A percentile compares a stretch with the other conserved stretches of the same genome.
phyloP scores from a whole-genome alignment of 768 basidiomycete species.

The Leccinum uliginosum region DNA sequence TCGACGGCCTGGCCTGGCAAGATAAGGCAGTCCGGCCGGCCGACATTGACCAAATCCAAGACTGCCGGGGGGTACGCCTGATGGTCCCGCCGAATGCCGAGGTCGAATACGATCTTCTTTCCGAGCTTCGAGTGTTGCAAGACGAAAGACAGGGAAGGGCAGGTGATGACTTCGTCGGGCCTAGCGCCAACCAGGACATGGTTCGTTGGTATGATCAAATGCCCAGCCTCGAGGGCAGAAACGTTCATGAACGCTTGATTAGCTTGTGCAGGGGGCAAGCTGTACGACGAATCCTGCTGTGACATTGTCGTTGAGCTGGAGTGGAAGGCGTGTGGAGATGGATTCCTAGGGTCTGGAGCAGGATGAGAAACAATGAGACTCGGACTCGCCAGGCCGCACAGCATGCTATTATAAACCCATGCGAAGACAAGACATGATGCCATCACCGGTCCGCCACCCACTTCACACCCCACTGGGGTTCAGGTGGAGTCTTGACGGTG shows the following conservation, averaged over 20 bases:
- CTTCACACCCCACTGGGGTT: too few relatives aligned
- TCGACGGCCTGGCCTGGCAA: constrained; percentile 32
- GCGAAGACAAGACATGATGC: not conserved
- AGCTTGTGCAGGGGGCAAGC: constrained; percentile 4
- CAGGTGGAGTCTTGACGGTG: too few relatives aligned
- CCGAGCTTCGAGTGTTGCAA: constrained; percentile 41
- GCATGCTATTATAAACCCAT: not conserved
- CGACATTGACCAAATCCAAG: constrained; percentile 18
- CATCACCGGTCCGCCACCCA: not conserved
- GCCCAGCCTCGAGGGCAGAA: constrained; percentile 53
- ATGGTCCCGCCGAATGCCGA: constrained; percentile 48
- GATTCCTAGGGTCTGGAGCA: not conserved
- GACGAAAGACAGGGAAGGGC: constrained; percentile 39
- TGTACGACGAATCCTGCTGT: not conserved
- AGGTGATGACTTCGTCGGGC: not conserved
- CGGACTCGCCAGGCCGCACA: not conserved
- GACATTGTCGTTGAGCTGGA: not conserved
- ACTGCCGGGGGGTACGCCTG: constrained; percentile 35
- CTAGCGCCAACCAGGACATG: not conserved
- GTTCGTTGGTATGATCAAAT: not conserved
- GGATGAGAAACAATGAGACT: not conserved
- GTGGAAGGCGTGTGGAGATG: not conserved
- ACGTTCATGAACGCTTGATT: constrained; percentile 50
- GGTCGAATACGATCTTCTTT: constrained; percentile 47
- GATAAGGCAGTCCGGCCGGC: not conserved